Base-by-base conservation (phyloP, 768 basidiomycete species). In the Strobilomyces dryophilus region DNA sequence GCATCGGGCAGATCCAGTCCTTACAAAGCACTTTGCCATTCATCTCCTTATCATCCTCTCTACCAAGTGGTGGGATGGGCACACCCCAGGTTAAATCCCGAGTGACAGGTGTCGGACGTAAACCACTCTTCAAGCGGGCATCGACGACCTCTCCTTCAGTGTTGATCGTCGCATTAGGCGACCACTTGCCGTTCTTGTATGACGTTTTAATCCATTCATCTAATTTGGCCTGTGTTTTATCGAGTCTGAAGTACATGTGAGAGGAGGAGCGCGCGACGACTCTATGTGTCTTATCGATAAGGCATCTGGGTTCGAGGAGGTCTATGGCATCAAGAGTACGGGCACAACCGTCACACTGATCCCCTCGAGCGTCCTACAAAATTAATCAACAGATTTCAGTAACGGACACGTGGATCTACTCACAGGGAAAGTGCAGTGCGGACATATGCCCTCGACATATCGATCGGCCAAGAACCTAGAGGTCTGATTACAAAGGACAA, bases 391-490 rank as follows among this genome's bases (percentile, higher is more conserved):
- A 21, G 34, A 32, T 36, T 49, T 47, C 48, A 21, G 24, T 18
- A 43, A 27, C 9, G 20, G 21, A 14, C 12, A 63, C 7, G 41
- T 21, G 24, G 12, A 4, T 42, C 31, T 41, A 49, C 79, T 59
- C 54, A 89, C 89, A 54, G 93, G 87, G 58, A 85, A 93, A 45
- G 79, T 81, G 66, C 97, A 98, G 70, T 97, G 80, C 1, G 97
- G 97, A 66, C 97, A 99, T 32, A 83, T 92, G n/a, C 97, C 97
- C 70, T 98, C 95, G 0, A 98, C 95, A 71, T 89, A 98, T 50
- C 97, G 87, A 72, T 99, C 97, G 18, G 97, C 97, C 34, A 99
- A 73, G 74, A 97, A 99, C 61, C 91, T 92, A 54, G 7, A 47
- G 51, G 5, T 17, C 32, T 34, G 56, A 57, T 44, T 52, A 54